phyloP scores from a whole-genome alignment of 1,139 yeast species.

The Kodamaea ohmeri region DNA sequence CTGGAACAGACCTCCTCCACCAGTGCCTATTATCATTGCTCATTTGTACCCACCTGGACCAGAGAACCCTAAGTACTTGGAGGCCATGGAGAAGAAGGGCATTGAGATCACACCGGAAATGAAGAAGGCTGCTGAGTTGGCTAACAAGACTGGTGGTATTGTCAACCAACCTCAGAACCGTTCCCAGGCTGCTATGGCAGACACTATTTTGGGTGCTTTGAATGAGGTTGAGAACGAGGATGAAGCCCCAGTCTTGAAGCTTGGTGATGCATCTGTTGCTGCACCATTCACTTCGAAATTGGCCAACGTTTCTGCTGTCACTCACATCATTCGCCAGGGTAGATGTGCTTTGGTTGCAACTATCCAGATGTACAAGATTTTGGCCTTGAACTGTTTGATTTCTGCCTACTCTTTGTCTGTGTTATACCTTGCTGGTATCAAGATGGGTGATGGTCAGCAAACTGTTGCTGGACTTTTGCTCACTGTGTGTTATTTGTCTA shows the following conservation, averaged over 20 bases:
- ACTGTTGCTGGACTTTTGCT: constrained; percentile 88
- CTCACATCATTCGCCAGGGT: constrained; percentile 95
- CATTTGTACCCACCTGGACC: constrained; percentile 98
- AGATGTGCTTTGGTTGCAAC: constrained; percentile 97
- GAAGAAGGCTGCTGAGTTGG: constrained; percentile 53
- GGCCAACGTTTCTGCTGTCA: constrained; percentile 88
- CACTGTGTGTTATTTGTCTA: constrained; percentile 92
- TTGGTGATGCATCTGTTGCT: constrained; percentile 99
- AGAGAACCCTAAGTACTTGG: constrained; percentile 79
- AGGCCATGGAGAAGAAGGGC: constrained; percentile 83
- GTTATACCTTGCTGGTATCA: constrained; percentile 93
- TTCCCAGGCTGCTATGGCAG: constrained; percentile 59
- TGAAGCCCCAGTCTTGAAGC: constrained; percentile 89
- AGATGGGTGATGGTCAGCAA: constrained; percentile 96
- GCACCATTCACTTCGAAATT: constrained; percentile 98
- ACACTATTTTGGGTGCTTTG: constrained; percentile 66
- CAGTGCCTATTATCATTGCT: constrained; percentile 84
- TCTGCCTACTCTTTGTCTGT: constrained; percentile 95
- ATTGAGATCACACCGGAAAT: constrained; percentile 69
- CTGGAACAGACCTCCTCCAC: constrained; percentile 86
- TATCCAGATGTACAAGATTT: constrained; percentile 96
- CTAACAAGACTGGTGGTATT: constrained; percentile 37
- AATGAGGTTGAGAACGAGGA: constrained; percentile 70
- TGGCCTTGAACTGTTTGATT: constrained; percentile 94
- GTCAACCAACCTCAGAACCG: constrained; percentile 33